Evolutionary conservation across 495 filamentous ascomycete species (phyloP), one percentile per base, ranked within the genome.

Genomic region (Bathelium albidoporum): DNA sequence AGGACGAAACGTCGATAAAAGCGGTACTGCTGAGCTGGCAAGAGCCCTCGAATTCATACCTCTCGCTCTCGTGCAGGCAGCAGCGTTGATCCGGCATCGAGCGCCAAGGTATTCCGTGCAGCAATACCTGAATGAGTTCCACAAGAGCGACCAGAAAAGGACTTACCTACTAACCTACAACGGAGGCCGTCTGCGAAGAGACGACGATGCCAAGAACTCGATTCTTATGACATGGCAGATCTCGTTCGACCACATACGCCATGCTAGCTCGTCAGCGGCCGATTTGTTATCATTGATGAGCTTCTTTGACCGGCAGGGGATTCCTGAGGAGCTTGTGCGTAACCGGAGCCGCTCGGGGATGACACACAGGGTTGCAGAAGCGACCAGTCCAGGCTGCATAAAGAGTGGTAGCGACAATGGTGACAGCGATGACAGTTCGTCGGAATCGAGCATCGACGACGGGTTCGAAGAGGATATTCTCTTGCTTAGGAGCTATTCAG

Each of bases 381-480:
- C n/a, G n/a, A n/a, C n/a, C n/a, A n/a, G n/a, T n/a, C n/a, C n/a
- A n/a, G n/a, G n/a, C n/a, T n/a, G n/a, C n/a, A n/a, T n/a, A n/a
- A n/a, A n/a, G n/a, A n/a, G n/a, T n/a, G n/a, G n/a, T n/a, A n/a
- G 55, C 43, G 44, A 58, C 43, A 29, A 28, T 20, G 45, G 62
- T 62, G 62, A 69, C 59, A 63, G 68, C 36, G 60, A 65, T 31
- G 64, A 65, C 45, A 45, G n/a, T n/a, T n/a, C n/a, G n/a, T n/a
- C 44, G 22, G 59, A 10, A 65, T 68, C 67, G 49, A 22, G 66
- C 39, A 65, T 39, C 43, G 66, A 65, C 29, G 63, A 73, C 53
- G 66, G 52, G 18, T 80, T 81, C 67, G 75, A 80, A 60, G 73
- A 77, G 2, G 76, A 81, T 69, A 44, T 82, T 14, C 43, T 58